A percentile compares a stretch with the other conserved stretches of the same genome.
phyloP scores from a whole-genome alignment of 75 land plant species.

The Picea sitchensis region DNA sequence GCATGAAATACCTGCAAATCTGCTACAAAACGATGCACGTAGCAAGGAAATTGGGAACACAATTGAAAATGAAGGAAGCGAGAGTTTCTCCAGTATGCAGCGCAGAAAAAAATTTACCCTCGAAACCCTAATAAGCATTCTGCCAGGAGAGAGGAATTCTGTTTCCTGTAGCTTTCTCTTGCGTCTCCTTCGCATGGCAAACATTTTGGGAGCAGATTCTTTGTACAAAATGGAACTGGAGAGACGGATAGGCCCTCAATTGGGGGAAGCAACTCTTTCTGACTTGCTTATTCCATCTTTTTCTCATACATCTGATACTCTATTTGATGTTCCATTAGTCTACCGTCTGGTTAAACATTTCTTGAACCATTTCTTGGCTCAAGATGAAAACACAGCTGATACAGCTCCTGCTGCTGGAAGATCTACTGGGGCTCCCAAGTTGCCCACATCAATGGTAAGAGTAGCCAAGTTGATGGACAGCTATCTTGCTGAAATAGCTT shows the following conservation, averaged over 20 bases:
- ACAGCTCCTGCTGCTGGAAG: not conserved
- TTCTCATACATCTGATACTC: conserved; percentile 52
- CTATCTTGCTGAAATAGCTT: conserved; percentile 73
- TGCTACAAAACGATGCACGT: not conserved
- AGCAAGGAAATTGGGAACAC: not conserved
- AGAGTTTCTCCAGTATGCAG: conserved; percentile 28
- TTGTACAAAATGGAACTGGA: conserved; percentile 52
- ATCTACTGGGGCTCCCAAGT: not conserved
- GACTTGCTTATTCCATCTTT: conserved; percentile 77
- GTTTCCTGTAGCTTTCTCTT: conserved; percentile 58
- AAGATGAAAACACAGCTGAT: conserved; percentile 12
- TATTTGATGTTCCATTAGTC: conserved; percentile 60
- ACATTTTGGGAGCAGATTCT: conserved; percentile 46
- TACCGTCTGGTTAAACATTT: conserved; percentile 52
- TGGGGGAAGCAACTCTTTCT: conserved; percentile 60
- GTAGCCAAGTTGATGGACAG: conserved; percentile 69
- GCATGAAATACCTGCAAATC: not conserved
- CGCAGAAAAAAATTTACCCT: conserved; percentile 49
- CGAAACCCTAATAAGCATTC: conserved; percentile 55
- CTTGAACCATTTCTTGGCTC: conserved; percentile 28
- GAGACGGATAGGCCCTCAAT: conserved; percentile 43
- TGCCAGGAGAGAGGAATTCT: conserved; percentile 55
- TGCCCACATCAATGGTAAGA: conserved; percentile 35
- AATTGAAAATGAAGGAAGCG: conserved; percentile 8
- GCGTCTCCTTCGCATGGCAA: conserved; percentile 52